Evolutionary conservation across 345 rosid species (phyloP), one percentile per base, ranked within the genome.

Genomic region (Rhizophora apiculata): DNA sequence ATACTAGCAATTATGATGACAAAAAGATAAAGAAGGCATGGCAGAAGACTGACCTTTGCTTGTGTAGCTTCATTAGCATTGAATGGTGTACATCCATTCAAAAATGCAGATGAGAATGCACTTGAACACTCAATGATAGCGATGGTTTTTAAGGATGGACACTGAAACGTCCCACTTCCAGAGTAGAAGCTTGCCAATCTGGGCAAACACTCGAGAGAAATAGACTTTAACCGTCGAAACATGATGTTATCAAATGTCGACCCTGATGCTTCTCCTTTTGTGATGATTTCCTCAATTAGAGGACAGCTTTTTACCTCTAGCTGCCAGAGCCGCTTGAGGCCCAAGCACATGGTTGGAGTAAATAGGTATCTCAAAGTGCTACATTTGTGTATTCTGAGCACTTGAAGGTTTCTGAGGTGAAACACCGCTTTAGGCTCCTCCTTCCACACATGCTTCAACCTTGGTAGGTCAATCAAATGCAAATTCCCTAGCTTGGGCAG

Each of bases 291-390:
- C 21, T 60, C 65, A 52, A 69, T 9, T 15, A 30, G 1, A 20
- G 7, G 1, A 8, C 72, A 69, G 19, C 21, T 26, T 49, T 57
- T 49, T 9, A 69, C 8, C 61, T 48, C 65, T 1, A 69, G n/a
- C 26, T 48, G 6, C 19, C 8, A 24, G 48, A 69, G 65, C 16
- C n/a, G 59, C 30, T 3, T 48, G 19, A 69, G 72, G 59, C 5
- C 6, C 10, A 49, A 43, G 19, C 39, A 46, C 59, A 0, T 48
- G 16, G 72, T 11, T 20, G 37, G 72, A 46, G 72, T 60, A 30
- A 69, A 68, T 43, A 58, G 10, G 29, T 68, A 11, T 5, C 39
- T 68, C 56, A 68, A 58, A 8, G 63, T 67, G 37, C 64, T 26
- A 59, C 72, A 68, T 6, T 68, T 59, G 16, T 59, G 43, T 46